Base-by-base conservation (phyloP, 2,329 filamentous ascomycete species). In the Cytospora mali region DNA sequence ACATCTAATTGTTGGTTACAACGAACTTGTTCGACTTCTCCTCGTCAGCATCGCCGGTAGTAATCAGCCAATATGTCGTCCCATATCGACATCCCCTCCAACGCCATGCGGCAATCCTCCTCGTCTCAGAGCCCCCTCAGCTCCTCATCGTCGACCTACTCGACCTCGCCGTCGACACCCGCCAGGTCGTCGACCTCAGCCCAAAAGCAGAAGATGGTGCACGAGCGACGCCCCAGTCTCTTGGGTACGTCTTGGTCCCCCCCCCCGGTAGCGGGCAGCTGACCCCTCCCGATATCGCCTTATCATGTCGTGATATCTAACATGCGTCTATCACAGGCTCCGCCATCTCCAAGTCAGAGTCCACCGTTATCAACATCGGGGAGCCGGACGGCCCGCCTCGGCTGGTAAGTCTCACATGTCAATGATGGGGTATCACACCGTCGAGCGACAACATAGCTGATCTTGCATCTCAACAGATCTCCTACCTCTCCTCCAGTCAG, bases 351-450 rank as follows among this genome's bases (percentile, higher is more conserved):
- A 87, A 90, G 73, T 84, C 90, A 69, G 89, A 93, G 75, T 89
- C 89, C 71, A 92, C 88, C n/a, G 89, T 92, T 53, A 87, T 93
- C 74, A 91, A 93, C 73, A 86, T 94, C 68, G 90, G 88, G 49
- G 85, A 90, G 66, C 86, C 87, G 27, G 89, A 92, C 67, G 88
- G 87, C n/a, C 84, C 86, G 66, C 88, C 88, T 67, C 82, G 89
- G 60, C 79, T 93, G 77, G 89, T 92, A 77, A 74, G 87, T 71
- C 29, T 56, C 51, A 53, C 28, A 11, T 31, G 23, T 55, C 48
- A 14, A 23, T 16, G 28, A n/a, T 14, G 18, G 16, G 25, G 27
- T 16, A 39, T 50, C 4, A 59, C 33, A 33, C 10, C 33, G 18
- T 31, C 23, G 46, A 39, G 29, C 29, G 27, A 27, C 52, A 25